Evolutionary conservation across 2,329 filamentous ascomycete genomes (phyloP).

Genomic region (Diaporthe australafricana): DNA sequence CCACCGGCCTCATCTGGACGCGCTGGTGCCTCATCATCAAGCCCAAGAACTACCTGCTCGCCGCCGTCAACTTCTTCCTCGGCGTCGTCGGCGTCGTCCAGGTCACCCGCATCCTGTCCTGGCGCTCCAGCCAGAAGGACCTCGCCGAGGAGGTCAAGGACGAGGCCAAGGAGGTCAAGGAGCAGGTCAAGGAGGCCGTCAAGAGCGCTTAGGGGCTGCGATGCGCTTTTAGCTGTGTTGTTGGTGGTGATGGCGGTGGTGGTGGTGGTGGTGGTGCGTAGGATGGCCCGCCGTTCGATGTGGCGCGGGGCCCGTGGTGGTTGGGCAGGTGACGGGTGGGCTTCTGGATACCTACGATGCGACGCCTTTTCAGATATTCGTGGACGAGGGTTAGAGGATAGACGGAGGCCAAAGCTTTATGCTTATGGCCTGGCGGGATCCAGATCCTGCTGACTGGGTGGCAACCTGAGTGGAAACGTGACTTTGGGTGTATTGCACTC

Average conservation of each 20-base stretch:
- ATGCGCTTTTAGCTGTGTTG: no score
- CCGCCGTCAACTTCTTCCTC: conserved; percentile 98
- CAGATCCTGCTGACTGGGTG: not conserved
- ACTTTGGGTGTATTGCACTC: not conserved
- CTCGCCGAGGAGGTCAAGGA: conserved; percentile 46
- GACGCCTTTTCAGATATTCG: not conserved
- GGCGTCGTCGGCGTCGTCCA: conserved; percentile 88
- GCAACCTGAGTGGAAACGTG: not conserved
- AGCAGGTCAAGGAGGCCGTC: conserved; percentile 50
- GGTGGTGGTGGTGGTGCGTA: not conserved
- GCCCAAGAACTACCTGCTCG: conserved; percentile 93
- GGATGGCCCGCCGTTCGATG: conserved; percentile 2
- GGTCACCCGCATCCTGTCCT: conserved; percentile 79
- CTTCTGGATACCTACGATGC: not conserved
- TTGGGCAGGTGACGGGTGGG: conserved; percentile 9
- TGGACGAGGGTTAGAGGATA: conserved; percentile 12
- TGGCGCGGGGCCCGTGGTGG: conserved; percentile 11
- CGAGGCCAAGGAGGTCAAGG: conserved; percentile 49
- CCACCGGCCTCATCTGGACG: conserved; percentile 96
- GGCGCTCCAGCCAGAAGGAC: conserved; percentile 71
- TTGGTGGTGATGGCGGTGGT: not conserved
- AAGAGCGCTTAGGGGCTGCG: conserved; percentile 41
- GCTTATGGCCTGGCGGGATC: not conserved
- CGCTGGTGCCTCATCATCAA: conserved; percentile 98
- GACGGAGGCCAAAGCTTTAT: conserved; percentile 1